Percentiles rank a stretch among this genome's conserved stretches.
Evolutionary conservation across 2,329 filamentous ascomycete genomes (phyloP).

Genomic region (Colletotrichum incanum): DNA sequence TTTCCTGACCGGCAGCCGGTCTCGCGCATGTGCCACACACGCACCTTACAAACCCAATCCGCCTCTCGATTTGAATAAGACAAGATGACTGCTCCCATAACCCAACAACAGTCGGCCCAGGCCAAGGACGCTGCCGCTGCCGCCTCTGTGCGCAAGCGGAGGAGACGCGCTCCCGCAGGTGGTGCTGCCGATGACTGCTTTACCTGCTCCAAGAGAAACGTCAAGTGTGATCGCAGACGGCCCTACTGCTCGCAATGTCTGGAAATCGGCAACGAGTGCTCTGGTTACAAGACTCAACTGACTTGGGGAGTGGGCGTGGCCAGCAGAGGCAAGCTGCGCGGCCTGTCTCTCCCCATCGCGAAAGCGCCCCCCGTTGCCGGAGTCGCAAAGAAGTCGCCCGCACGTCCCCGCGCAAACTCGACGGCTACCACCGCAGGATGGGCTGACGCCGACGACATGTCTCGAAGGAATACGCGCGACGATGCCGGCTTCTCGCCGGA

Average conservation of each 20-base stretch:
- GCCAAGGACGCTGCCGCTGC: conserved; percentile 65
- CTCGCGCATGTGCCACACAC: conserved; percentile 31
- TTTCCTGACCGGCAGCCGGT: conserved; percentile 21
- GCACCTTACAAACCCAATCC: conserved; percentile 14
- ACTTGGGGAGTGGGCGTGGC: conserved; percentile 98
- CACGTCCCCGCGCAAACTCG: conserved; percentile 64
- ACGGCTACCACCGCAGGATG: conserved; percentile 57
- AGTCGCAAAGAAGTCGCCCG: conserved; percentile 63
- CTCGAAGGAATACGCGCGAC: conserved; percentile 53
- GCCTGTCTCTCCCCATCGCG: conserved; percentile 82
- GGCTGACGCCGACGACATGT: conserved; percentile 56
- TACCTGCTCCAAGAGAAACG: conserved; percentile 86
- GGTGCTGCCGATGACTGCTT: conserved; percentile 97
- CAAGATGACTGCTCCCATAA: conserved; percentile 43
- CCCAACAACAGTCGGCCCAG: conserved; percentile 49
- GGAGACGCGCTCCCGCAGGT: conserved; percentile 89
- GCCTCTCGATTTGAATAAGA: conserved; percentile 14
- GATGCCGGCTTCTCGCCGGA: conserved; percentile 56
- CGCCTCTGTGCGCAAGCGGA: conserved; percentile 76
- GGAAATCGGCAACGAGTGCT: conserved; percentile 92
- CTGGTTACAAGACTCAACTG: conserved; percentile 95
- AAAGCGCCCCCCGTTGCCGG: conserved; percentile 71
- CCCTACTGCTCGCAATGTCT: conserved; percentile 97
- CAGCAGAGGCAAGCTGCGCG: conserved; percentile 93
- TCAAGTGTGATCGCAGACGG: conserved; percentile 90